These are phyloP conservation scores for Mucor circinelloides DNA, from an alignment of 371 early-diverging fungal genomes.

Conservation along the genomic window DNA sequence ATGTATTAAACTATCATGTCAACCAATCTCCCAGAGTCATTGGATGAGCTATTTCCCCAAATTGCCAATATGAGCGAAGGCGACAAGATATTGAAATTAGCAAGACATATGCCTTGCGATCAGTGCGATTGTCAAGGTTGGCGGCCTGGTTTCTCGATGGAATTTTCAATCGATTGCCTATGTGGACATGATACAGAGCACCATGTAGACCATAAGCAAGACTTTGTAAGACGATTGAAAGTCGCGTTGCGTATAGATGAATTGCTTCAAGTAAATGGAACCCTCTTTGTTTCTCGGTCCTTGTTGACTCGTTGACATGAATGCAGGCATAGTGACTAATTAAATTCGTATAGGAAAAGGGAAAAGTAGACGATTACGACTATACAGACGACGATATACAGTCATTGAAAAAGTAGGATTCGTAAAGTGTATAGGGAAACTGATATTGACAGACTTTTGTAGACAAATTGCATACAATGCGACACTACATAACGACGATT, in stretches of 20 bases:
- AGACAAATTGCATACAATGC: constrained; percentile 33
- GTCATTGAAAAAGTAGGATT: constrained; percentile 49
- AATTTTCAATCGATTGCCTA: constrained; percentile 29
- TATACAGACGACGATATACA: constrained; percentile 50
- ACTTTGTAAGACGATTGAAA: constrained; percentile 45
- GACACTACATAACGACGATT: constrained; percentile 6
- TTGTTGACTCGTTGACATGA: neutral
- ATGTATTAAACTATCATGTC: neutral
- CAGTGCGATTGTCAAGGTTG: constrained; percentile 46
- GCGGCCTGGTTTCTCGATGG: constrained; percentile 36
- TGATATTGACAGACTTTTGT: constrained; percentile 23
- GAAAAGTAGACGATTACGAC: constrained; percentile 47
- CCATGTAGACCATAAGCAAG: constrained; percentile 50
- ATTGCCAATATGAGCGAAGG: constrained; percentile 20
- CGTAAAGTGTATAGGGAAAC: neutral
- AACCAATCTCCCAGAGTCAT: neutral
- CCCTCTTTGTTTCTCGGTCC: neutral
- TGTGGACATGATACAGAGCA: constrained; percentile 48
- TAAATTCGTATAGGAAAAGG: constrained; percentile 41
- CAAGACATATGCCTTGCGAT: constrained; percentile 47
- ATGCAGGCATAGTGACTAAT: neutral
- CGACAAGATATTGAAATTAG: constrained; percentile 49
- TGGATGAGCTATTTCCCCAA: constrained; percentile 28
- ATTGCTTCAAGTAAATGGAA: constrained; percentile 39
- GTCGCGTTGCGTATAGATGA: constrained; percentile 53